Base-by-base conservation (phyloP, 805 yeast genomes). In the Candida ponderosae region DNA sequence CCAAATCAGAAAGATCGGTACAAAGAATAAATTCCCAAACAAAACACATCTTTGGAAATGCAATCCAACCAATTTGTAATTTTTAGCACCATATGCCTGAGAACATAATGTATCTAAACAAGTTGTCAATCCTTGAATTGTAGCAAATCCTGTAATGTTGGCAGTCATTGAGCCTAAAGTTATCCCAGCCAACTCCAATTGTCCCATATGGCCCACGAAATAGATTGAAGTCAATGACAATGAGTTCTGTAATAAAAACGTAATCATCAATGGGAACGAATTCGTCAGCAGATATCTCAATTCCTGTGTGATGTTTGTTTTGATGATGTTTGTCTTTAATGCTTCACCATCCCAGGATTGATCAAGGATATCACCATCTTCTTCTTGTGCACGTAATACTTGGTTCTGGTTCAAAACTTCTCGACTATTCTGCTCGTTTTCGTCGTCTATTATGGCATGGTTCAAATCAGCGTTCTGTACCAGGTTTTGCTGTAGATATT, bases 161-260 rank as follows among this genome's bases (percentile, higher is more conserved):
- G 88, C 84, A 3, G 94, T 84, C 88, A 84, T 85, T 1, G 86
- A 72, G 1, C 87, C 93, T 54, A 85, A 63, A 0, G 90, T 80
- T 8, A 84, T 88, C 1, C 95, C 94, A 1, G 90, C 93, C 33
- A 85, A 66, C 53, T 84, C 85, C 20, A 72, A 69, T 32, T 83
- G 82, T 18, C 95, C 95, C 36, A 84, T 62, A 53, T 80, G 89
- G 15, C 94, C 93, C 2, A 87, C 96, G 0, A 54, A 49, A 31
- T 49, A 51, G 28, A 52, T 50, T 2, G 55, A 51, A 11, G 55
- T 50, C 15, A 53, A 32, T 6, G 58, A 47, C 11, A 53, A 44
- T 3, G 57, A 51, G 31, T 52, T 47, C 29, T 53, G 56, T 29
- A 53, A 30, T 13, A 52, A 33, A 29, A 53, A 52, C 1, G 58